These are phyloP conservation scores for Silene uniflora DNA, from an alignment of 148 eudicot genomes.

Conservation along the genomic window DNA sequence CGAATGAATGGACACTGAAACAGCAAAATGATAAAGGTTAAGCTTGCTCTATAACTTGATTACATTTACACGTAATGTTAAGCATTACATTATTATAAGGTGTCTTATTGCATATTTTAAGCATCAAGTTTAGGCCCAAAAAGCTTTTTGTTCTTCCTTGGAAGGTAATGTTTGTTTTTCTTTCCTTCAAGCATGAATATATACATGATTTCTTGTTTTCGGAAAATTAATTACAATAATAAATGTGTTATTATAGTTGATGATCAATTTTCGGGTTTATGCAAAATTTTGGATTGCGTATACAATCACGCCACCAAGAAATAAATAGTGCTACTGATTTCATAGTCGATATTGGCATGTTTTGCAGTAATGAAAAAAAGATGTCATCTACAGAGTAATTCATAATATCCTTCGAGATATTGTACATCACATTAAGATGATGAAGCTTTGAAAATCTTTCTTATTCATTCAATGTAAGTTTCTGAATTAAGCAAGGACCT, in stretches of 20 bases:
- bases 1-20: slow-evolving; percentile 77
- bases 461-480: too few relatives aligned
- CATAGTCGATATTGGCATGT: not conserved
- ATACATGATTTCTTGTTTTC: not conserved
- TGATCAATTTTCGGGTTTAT: not conserved
- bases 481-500: too few relatives aligned
- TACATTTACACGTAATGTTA: slow-evolving; percentile 30
- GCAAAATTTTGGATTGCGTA: not conserved
- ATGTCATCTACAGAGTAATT: too few relatives aligned
- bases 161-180: slow-evolving; percentile 10
- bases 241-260: not conserved
- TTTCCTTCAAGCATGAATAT: not conserved
- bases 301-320: not conserved
- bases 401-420: too few relatives aligned
- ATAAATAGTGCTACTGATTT: not conserved
- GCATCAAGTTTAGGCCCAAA: not conserved
- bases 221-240: not conserved
- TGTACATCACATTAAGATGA: too few relatives aligned
- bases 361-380: too few relatives aligned
- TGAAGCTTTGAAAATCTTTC: too few relatives aligned
- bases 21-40: slow-evolving; percentile 18
- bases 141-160: slow-evolving; percentile 6
- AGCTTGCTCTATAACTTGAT: slow-evolving; percentile 2
- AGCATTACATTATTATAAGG: slow-evolving; percentile 5
- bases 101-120: slow-evolving; percentile 2